These are phyloP conservation scores for Cordyceps cicadae DNA, from an alignment of 2,329 filamentous ascomycete species.

Conservation along the genomic window DNA sequence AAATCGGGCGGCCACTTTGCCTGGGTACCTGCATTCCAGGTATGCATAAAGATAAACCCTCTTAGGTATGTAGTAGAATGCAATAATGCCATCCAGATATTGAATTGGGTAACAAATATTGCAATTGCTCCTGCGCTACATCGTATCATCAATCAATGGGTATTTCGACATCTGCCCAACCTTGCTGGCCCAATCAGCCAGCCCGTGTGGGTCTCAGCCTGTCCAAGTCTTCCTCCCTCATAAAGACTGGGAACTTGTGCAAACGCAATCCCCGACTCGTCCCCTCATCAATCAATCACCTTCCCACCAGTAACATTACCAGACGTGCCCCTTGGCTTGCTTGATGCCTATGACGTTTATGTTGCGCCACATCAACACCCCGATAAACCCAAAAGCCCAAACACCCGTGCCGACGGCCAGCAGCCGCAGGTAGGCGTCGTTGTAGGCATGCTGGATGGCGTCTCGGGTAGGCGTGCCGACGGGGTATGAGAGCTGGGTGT, in stretches of 20 bases:
- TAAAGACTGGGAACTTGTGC: neutral
- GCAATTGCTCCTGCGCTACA: too few relatives aligned
- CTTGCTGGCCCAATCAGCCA: too few relatives aligned
- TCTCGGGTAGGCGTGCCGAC: slow-evolving; percentile 34
- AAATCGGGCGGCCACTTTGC: neutral
- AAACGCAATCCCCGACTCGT: neutral
- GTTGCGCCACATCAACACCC: slow-evolving; percentile 38
- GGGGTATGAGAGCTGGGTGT: slow-evolving; percentile 41
- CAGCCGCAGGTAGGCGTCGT: slow-evolving; percentile 42
- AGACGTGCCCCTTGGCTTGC: slow-evolving; percentile 38
- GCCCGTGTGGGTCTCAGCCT: neutral
- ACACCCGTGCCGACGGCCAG: slow-evolving; percentile 29
- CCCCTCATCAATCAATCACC: slow-evolving; percentile 11
- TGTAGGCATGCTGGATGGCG: slow-evolving; percentile 53
- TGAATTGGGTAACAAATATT: too few relatives aligned
- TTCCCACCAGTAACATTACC: slow-evolving; percentile 19
- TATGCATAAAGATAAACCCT: neutral
- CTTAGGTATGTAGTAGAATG: neutral
- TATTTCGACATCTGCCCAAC: too few relatives aligned
- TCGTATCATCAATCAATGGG: too few relatives aligned
- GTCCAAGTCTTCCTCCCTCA: neutral
- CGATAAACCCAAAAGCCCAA: slow-evolving; percentile 27
- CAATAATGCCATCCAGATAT: neutral
- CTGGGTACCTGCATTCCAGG: neutral
- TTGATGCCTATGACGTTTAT: slow-evolving; percentile 39